These are phyloP conservation scores for Acidiella bohemica DNA, from an alignment of 495 filamentous ascomycete genomes.

Conservation along the genomic window DNA sequence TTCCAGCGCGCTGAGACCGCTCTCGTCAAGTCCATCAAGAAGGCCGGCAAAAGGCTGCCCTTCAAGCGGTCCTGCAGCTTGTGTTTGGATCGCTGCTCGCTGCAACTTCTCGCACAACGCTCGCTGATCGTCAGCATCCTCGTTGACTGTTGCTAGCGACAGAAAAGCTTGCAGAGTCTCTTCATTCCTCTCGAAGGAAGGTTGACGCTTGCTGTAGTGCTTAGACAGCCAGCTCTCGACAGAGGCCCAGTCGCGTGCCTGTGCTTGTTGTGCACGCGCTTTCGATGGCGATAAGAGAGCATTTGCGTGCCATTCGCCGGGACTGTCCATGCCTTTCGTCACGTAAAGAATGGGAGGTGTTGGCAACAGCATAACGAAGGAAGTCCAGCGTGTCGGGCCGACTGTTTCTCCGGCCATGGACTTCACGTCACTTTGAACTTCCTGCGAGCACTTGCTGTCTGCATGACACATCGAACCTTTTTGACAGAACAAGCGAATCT, in stretches of 20 bases:
- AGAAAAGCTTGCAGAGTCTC: slow-evolving; percentile 69
- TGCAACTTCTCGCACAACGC: slow-evolving; percentile 45
- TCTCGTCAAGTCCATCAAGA: slow-evolving; percentile 18
- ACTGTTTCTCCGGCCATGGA: too few species aligned
- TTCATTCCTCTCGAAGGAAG: slow-evolving; percentile 68
- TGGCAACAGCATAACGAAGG: background rate
- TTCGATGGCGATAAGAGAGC: slow-evolving; percentile 63
- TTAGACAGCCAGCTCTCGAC: slow-evolving; percentile 66
- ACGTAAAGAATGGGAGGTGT: background rate
- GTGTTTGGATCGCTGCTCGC: slow-evolving; percentile 33
- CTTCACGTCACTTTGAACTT: too few species aligned
- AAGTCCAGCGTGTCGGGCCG: too few species aligned
- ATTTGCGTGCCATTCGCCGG: slow-evolving; percentile 33
- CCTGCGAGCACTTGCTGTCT: too few species aligned
- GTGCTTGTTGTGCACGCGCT: slow-evolving; percentile 45
- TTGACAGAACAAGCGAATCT: too few species aligned
- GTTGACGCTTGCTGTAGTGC: slow-evolving; percentile 48
- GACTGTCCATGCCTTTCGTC: slow-evolving; percentile 4
- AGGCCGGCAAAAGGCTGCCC: slow-evolving; percentile 18
- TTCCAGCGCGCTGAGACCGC: slow-evolving; percentile 21
- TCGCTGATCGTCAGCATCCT: slow-evolving; percentile 66
- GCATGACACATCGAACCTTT: too few species aligned
- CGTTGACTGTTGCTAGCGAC: slow-evolving; percentile 62
- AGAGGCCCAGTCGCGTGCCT: slow-evolving; percentile 78
- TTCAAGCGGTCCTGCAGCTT: background rate